Evolutionary conservation across 768 basidiomycete species (phyloP).

Genomic region (Trichaptum fuscoviolaceum): DNA sequence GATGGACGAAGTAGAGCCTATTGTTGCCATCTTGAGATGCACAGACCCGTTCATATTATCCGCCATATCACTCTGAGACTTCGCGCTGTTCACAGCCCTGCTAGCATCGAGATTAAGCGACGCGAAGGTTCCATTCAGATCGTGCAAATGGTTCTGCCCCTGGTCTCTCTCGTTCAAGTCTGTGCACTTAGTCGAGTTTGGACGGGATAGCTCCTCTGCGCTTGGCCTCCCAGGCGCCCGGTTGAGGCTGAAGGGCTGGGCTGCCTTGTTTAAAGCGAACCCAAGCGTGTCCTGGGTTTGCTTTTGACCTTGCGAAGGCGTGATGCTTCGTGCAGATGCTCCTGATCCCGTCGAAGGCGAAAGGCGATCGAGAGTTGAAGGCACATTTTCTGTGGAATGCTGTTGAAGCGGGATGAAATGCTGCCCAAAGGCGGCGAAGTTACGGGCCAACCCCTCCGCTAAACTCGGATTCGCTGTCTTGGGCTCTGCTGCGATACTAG

Average conservation of each 20-base stretch:
- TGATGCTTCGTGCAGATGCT: background rate
- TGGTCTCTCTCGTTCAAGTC: conserved; percentile 23
- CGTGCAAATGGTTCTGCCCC: conserved; percentile 54
- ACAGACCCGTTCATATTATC: background rate
- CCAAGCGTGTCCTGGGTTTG: background rate
- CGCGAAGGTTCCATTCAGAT: conserved; percentile 72
- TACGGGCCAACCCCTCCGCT: background rate
- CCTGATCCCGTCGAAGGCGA: background rate
- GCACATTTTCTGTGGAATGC: background rate
- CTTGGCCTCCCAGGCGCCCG: background rate
- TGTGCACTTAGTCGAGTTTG: conserved; percentile 40
- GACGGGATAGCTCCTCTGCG: conserved; percentile 32
- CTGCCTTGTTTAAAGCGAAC: background rate
- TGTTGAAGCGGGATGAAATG: background rate
- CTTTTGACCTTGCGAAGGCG: background rate
- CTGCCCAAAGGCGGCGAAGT: background rate
- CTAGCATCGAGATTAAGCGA: conserved; percentile 56
- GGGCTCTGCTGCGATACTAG: conserved; percentile 12
- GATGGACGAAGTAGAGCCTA: background rate
- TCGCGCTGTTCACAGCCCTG: background rate
- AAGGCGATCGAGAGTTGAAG: background rate
- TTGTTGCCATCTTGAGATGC: background rate
- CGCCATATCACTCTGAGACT: background rate
- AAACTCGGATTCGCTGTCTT: background rate
- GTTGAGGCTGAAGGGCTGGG: background rate